These are phyloP conservation scores for Ceriops decandra DNA, from an alignment of 345 rosid genomes.

Conservation along the genomic window DNA sequence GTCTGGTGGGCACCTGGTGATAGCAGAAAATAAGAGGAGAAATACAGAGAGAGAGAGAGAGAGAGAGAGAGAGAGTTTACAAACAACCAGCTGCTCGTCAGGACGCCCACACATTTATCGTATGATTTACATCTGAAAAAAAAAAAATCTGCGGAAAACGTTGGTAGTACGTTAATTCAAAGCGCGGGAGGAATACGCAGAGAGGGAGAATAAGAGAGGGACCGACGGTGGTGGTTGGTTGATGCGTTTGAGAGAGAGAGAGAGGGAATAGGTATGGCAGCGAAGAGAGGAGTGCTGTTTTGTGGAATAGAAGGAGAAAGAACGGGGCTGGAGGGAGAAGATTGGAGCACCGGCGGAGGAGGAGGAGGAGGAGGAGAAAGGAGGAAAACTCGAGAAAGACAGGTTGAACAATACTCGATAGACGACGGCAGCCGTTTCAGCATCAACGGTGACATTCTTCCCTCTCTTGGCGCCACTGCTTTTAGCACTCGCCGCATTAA, in stretches of 20 bases:
- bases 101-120: too few species aligned
- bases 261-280: background rate
- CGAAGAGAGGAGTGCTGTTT: slow-evolving; percentile 8
- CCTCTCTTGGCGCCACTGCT: slow-evolving; percentile 61
- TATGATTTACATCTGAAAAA: too few species aligned
- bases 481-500: slow-evolving; percentile 34
- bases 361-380: background rate
- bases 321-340: background rate
- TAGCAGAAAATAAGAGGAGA: too few species aligned
- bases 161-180: too few species aligned
- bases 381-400: background rate
- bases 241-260: background rate
- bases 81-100: too few species aligned
- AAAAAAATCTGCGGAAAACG: too few species aligned
- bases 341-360: background rate
- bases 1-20: too few species aligned
- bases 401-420: slow-evolving; percentile 23
- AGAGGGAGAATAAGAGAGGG: too few species aligned
- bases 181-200: too few species aligned
- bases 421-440: slow-evolving; percentile 60
- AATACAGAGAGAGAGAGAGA: too few species aligned
- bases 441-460: slow-evolving; percentile 55
- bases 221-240: too few species aligned
- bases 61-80: too few species aligned
- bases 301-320: slow-evolving; percentile 6